phyloP scores from a whole-genome alignment of 371 early-diverging fungal species.

The Mucor velutinosus region DNA sequence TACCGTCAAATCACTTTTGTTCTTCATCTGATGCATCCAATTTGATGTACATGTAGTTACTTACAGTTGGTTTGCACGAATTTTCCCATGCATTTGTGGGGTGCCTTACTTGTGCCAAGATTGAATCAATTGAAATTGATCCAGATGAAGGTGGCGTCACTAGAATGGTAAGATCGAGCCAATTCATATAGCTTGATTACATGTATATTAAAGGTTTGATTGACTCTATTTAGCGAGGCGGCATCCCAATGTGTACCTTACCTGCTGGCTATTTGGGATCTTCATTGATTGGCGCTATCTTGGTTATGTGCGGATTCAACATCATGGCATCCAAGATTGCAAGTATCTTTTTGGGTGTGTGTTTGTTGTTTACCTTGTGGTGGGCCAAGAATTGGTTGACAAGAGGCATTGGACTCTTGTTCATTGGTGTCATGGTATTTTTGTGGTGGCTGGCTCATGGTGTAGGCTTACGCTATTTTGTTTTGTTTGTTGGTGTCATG shows the following conservation, averaged over 20 bases:
- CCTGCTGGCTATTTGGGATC: conserved; percentile 83
- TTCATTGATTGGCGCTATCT: conserved; percentile 81
- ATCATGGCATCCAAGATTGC: conserved; percentile 83
- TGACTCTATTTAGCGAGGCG: conserved; percentile 54
- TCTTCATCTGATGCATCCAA: neutral
- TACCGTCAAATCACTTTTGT: too few species aligned
- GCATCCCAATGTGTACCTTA: conserved; percentile 72
- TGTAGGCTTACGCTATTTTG: conserved; percentile 80
- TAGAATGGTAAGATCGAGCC: conserved; percentile 56
- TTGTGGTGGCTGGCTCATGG: conserved; percentile 84
- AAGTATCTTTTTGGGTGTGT: conserved; percentile 76
- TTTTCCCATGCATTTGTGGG: conserved; percentile 84
- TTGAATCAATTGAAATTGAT: conserved; percentile 90
- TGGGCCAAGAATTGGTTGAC: conserved; percentile 92
- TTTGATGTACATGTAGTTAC: conserved; percentile 38
- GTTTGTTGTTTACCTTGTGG: conserved; percentile 74
- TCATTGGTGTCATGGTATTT: conserved; percentile 79
- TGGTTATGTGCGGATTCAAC: conserved; percentile 92
- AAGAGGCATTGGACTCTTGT: conserved; percentile 77
- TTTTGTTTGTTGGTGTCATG: conserved; percentile 93
- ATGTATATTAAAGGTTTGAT: neutral
- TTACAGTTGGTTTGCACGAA: conserved; percentile 86
- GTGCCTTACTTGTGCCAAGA: conserved; percentile 83
- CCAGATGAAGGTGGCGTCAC: conserved; percentile 95
- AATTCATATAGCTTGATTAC: neutral